Evolutionary conservation across 2,329 filamentous ascomycete species (phyloP), one percentile per base, ranked within the genome.

Genomic region (Ophiostoma angusticollis): DNA sequence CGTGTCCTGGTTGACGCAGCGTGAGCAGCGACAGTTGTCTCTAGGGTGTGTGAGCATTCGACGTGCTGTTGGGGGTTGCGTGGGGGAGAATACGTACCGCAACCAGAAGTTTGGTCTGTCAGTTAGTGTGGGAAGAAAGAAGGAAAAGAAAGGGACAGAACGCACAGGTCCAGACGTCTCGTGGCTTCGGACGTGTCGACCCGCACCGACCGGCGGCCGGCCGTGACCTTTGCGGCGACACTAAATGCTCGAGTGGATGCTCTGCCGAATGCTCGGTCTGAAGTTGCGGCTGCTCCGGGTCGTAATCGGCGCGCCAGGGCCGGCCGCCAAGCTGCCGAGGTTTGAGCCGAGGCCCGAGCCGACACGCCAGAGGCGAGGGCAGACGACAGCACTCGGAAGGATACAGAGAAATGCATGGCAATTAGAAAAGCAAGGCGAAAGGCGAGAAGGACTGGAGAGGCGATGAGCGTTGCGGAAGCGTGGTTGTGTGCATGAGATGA

Each of bases 21-120:
- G 55, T 1, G 57, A 50, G 52, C 81, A 87, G 42, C 75, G 78
- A 52, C 82, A 87, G 51, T 84, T 80, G 50, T 86, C 81, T 45
- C 80, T 78, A 21, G n/a, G n/a, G n/a, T n/a, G n/a, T n/a, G n/a
- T n/a, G n/a, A n/a, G n/a, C n/a, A n/a, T n/a, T n/a, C n/a, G n/a
- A n/a, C n/a, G n/a, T n/a, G n/a, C n/a, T n/a, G n/a, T n/a, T 27
- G 32, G 22, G 16, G 4, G 9, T 19, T 16, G 16, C 16, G 1
- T 5, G 7, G 1, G 1, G 24, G 5, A 9, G 9, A 17, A 9
- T 7, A 42, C 44, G 6, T 32, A 48, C 48, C 48, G 41, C 9
- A 50, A 32, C 48, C 47, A 50, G 2, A 50, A 31, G 35, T 49
- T 49, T 4, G 47, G 47, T 17, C 47, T 48, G 37, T 38, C n/a